Evolutionary conservation across 2,329 filamentous ascomycete species (phyloP).

Genomic region (Phyllosticta capitalensis): DNA sequence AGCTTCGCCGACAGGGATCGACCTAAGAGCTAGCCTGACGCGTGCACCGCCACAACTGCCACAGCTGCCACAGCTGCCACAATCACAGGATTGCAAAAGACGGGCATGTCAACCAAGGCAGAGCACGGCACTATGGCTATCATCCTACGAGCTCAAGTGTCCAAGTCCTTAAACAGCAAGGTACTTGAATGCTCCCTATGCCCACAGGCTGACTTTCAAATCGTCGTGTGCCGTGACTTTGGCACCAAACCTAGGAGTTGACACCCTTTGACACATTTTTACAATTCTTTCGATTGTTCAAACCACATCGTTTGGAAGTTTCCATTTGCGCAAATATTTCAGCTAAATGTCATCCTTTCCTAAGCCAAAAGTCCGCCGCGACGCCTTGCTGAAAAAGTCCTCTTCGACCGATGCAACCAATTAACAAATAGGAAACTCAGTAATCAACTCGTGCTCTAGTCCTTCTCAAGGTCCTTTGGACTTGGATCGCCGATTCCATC

Average conservation of each 20-base stretch:
- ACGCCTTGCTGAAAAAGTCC: slow-evolving; percentile 7
- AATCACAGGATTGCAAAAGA: too few relatives aligned
- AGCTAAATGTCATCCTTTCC: not conserved
- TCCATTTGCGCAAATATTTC: not conserved
- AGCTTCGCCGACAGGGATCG: slow-evolving; percentile 6
- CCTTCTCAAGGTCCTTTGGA: slow-evolving; percentile 91
- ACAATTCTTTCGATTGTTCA: not conserved
- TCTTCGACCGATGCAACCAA: not conserved
- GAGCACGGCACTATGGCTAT: not conserved
- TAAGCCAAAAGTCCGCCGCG: not conserved
- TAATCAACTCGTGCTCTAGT: slow-evolving; percentile 29
- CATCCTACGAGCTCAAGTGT: not conserved
- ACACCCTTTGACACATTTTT: too few relatives aligned
- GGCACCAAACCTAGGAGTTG: too few relatives aligned
- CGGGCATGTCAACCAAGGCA: too few relatives aligned
- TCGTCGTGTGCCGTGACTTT: too few relatives aligned
- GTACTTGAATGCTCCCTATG: too few relatives aligned
- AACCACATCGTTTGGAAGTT: not conserved
- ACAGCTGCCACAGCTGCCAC: not conserved
- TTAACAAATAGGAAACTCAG: not conserved
- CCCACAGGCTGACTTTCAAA: too few relatives aligned
- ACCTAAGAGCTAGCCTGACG: not conserved
- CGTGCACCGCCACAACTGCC: slow-evolving; percentile 5
- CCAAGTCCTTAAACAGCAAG: not conserved
- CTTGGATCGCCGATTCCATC: slow-evolving; percentile 93